Percentiles rank a stretch among this genome's conserved stretches.
Conservation (phyloP, 2,329 filamentous ascomycete species). For the Cercospora sp. region DNA sequence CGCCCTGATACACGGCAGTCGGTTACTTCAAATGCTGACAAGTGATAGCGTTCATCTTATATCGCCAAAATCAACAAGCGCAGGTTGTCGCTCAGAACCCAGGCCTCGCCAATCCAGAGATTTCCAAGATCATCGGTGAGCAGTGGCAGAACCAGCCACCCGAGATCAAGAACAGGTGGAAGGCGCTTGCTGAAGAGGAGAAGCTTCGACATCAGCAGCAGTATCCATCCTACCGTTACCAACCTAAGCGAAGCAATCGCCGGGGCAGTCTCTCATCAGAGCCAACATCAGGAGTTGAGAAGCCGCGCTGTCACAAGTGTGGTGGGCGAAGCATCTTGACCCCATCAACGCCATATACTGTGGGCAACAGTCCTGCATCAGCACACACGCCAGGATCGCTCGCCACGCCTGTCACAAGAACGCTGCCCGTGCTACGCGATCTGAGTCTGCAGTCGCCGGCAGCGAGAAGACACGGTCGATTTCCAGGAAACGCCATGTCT, state of each 20-base stretch:
- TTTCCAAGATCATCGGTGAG: slow-evolving; percentile 94
- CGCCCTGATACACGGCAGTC: slow-evolving; percentile 6
- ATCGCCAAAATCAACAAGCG: slow-evolving; percentile 88
- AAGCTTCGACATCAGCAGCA: slow-evolving; percentile 84
- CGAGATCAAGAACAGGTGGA: slow-evolving; percentile 81
- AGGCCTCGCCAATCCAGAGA: slow-evolving; percentile 90
- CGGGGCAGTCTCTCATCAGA: slow-evolving; percentile 38
- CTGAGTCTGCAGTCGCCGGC: slow-evolving; percentile 40
- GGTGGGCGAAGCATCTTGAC: slow-evolving; percentile 67
- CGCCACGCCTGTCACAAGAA: slow-evolving; percentile 40
- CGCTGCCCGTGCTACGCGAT: slow-evolving; percentile 39
- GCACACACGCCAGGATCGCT: slow-evolving; percentile 36
- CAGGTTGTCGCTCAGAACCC: slow-evolving; percentile 78
- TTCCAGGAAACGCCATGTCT: slow-evolving; percentile 37
- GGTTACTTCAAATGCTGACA: slow-evolving; percentile 25
- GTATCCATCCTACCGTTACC: slow-evolving; percentile 93
- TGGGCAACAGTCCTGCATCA: slow-evolving; percentile 31
- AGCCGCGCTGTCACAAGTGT: slow-evolving; percentile 66
- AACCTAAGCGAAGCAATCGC: slow-evolving; percentile 66
- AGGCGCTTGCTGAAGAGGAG: slow-evolving; percentile 85
- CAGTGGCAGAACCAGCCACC: slow-evolving; percentile 81
- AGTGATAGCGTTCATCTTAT: slow-evolving; percentile 86
- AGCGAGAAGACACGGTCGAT: slow-evolving; percentile 28
- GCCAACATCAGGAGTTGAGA: slow-evolving; percentile 39
- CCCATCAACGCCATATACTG: slow-evolving; percentile 57